phyloP scores from a whole-genome alignment of 164 flowering plant genomes.

The Nymphaea colorata region DNA sequence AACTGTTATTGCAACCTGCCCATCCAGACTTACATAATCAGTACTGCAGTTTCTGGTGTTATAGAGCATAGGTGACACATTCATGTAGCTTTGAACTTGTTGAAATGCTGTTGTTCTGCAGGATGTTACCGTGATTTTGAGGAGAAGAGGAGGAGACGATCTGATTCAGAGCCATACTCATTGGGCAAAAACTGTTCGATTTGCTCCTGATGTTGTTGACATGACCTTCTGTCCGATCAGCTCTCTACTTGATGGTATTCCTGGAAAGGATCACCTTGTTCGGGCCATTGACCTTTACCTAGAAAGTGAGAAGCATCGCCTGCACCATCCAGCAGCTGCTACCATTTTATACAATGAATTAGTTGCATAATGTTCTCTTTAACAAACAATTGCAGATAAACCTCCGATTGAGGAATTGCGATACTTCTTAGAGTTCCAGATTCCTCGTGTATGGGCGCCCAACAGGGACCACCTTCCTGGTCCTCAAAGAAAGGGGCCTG shows the following conservation, averaged over 20 bases:
- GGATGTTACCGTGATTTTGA: constrained; percentile 78
- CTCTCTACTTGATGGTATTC: constrained; percentile 45
- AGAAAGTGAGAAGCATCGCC: constrained; percentile 37
- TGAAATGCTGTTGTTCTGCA: constrained; percentile 14
- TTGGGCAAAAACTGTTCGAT: constrained; percentile 54
- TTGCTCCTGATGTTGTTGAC: constrained; percentile 69
- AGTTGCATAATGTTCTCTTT: too few species aligned
- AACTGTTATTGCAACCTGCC: too few species aligned
- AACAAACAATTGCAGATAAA: constrained; percentile 36
- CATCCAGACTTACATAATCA: too few species aligned
- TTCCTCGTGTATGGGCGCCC: constrained; percentile 78
- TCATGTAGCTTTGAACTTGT: neutral
- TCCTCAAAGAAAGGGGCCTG: constrained; percentile 67
- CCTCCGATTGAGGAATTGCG: constrained; percentile 78
- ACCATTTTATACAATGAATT: too few species aligned
- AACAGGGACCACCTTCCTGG: constrained; percentile 41
- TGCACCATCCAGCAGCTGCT: too few species aligned
- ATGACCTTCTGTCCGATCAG: constrained; percentile 65
- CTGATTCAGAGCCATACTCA: constrained; percentile 48
- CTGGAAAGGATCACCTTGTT: constrained; percentile 46
- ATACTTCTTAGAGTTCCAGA: constrained; percentile 76
- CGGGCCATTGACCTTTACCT: constrained; percentile 64
- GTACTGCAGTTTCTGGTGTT: too few species aligned
- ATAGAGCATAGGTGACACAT: too few species aligned
- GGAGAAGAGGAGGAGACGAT: constrained; percentile 88